Conservation (phyloP, 768 basidiomycete species). For the Jaapia argillacea region DNA sequence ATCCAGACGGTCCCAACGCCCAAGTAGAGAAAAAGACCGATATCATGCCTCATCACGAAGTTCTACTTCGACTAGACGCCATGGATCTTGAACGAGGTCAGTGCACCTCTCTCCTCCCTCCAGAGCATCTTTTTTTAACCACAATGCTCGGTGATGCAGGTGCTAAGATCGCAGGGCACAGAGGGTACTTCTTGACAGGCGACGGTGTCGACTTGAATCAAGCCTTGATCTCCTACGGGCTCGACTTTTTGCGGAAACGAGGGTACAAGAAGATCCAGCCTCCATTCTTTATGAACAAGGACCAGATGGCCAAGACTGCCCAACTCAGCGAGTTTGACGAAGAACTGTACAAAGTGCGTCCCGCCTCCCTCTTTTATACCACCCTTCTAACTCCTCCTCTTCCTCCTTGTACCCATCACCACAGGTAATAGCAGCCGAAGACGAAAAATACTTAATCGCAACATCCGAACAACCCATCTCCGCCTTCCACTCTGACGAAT, state of each 20-base stretch:
- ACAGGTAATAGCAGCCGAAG: constrained; percentile 78
- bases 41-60: constrained; percentile 97
- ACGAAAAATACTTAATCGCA: constrained; percentile 98
- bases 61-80: constrained; percentile 84
- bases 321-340: constrained; percentile 98
- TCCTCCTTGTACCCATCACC: no score
- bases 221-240: constrained; percentile 87
- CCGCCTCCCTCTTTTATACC: neutral
- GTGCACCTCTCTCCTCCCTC: constrained; percentile 11
- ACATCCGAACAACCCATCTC: constrained; percentile 99
- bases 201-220: constrained; percentile 98
- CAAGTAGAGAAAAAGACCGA: constrained; percentile 63
- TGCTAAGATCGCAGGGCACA: constrained; percentile 87
- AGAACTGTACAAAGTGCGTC: constrained; percentile 83
- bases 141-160: no score
- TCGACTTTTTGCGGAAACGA: constrained; percentile 79
- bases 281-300: constrained; percentile 98
- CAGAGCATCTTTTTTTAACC: neutral
- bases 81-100: constrained; percentile 96
- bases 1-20: constrained; percentile 66
- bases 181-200: constrained; percentile 93
- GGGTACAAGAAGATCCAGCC: constrained; percentile 93
- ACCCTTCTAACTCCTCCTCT: neutral
- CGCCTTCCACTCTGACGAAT: constrained; percentile 90
- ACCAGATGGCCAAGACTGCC: constrained; percentile 94